Evolutionary conservation across 192 early-diverging fungal species (phyloP).

Genomic region (Backusella tuberculispora): DNA sequence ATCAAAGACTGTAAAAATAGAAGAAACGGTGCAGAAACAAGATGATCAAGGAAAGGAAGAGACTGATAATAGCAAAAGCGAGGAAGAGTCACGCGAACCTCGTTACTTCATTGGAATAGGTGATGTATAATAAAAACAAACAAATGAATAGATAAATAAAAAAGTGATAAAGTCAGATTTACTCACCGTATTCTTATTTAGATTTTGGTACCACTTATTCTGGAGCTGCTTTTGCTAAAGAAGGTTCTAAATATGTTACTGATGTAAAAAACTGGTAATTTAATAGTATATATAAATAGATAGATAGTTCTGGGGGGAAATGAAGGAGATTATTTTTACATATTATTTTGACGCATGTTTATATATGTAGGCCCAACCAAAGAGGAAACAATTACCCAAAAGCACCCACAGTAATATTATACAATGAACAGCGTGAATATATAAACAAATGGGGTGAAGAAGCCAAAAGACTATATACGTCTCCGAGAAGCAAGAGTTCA

Average conservation of each 20-base stretch:
- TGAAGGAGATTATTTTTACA: not conserved
- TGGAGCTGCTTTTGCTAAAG: not conserved
- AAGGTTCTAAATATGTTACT: not conserved
- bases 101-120: constrained; percentile 1
- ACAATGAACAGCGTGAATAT: constrained; percentile 38
- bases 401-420: constrained; percentile 42
- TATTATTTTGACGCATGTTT: not conserved
- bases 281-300: not conserved
- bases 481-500: not conserved
- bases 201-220: not conserved
- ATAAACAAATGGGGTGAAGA: constrained; percentile 42
- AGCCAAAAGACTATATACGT: constrained; percentile 18
- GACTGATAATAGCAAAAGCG: not conserved
- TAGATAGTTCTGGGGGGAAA: not conserved
- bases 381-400: constrained; percentile 36
- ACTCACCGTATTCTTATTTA: not conserved
- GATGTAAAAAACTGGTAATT: constrained; percentile 2
- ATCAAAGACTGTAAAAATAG: not conserved
- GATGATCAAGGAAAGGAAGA: not conserved
- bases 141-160: not conserved
- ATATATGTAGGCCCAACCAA: constrained; percentile 34
- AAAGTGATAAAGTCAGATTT: not conserved
- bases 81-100: not conserved
- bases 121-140: not conserved
- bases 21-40: not conserved